A percentile compares a stretch with the other conserved stretches of the same genome.
These are phyloP conservation scores for Lipomyces oligophaga DNA, from an alignment of 805 yeast genomes.

Conservation along the genomic window DNA sequence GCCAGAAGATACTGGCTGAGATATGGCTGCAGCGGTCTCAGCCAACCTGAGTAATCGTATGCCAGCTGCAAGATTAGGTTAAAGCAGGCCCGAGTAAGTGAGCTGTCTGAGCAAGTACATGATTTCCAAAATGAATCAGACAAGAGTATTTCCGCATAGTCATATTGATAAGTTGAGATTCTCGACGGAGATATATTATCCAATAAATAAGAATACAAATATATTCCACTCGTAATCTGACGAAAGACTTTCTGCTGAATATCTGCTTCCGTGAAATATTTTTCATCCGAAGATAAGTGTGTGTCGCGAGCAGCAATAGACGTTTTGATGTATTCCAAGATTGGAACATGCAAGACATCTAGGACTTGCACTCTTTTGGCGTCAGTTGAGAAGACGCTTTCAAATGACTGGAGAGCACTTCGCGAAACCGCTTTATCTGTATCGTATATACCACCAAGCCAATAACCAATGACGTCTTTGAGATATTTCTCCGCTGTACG, in stretches of 20 bases:
- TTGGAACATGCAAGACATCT: slow-evolving; percentile 53
- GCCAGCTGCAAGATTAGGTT: slow-evolving; percentile 14
- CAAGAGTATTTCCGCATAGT: slow-evolving; percentile 22
- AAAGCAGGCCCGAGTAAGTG: slow-evolving; percentile 16
- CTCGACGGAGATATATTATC: slow-evolving; percentile 12
- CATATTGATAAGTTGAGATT: slow-evolving; percentile 19
- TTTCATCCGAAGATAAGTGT: slow-evolving; percentile 18
- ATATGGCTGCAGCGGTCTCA: slow-evolving; percentile 5
- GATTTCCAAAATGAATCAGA: slow-evolving; percentile 23
- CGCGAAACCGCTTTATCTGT: slow-evolving; percentile 58
- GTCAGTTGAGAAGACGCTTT: slow-evolving; percentile 53
- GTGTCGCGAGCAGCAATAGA: slow-evolving; percentile 38
- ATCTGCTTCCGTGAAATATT: slow-evolving; percentile 21
- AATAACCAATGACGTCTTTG: slow-evolving; percentile 65
- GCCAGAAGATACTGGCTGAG: slow-evolving; percentile 15
- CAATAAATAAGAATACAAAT: slow-evolving; percentile 16
- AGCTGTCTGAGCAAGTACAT: slow-evolving; percentile 14
- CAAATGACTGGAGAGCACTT: slow-evolving; percentile 48
- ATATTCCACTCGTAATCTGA: slow-evolving; percentile 21
- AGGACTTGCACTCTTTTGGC: slow-evolving; percentile 56
- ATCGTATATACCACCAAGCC: slow-evolving; percentile 72
- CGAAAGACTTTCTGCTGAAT: slow-evolving; percentile 11
- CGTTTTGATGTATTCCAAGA: slow-evolving; percentile 53
- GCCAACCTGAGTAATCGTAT: slow-evolving; percentile 18
- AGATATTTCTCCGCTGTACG: slow-evolving; percentile 62